Evolutionary conservation across 2,329 filamentous ascomycete species (phyloP), one percentile per base, ranked within the genome.

Genomic region (Xylaria sp.): DNA sequence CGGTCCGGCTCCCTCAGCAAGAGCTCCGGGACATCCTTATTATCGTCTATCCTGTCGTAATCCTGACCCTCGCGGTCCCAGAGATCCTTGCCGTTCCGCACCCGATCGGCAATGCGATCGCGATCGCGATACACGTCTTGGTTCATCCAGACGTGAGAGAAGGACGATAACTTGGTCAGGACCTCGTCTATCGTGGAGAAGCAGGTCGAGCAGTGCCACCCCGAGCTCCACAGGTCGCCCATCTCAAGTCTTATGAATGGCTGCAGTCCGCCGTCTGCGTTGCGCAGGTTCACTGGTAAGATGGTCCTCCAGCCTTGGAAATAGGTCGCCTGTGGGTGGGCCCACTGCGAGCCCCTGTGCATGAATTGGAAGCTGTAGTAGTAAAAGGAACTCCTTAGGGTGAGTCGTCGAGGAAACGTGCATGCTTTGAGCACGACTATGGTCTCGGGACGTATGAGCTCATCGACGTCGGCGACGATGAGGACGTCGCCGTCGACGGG

Each of bases 121-220:
- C 76, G 78, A 66, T 88, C 80, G 57, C 82, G 81, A 69, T 83
- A 88, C 65, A 79, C 74, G 10, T 82, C 79, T 20, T 80, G 80
- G 70, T 89, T 88, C 79, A 84, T 83, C 76, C 80, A 83, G 9
- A 76, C 77, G 73, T 89, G 87, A 20, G 85, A 87, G 76, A 88
- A 89, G 65, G 83, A 84, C 10, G 81, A 79, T 79, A 89, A 83
- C 76, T 89, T 89, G 70, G 81, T 83, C 53, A 86, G 77, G 71
- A 89, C 80, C 74, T 88, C 84, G 4, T 80, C 80, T 18, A 90
- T 77, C 0, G 85, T 89, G 20, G 81, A 78, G 74, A 89, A 89
- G 78, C 88, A 90, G 63, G 81, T 86, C 59, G 85, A 88, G 80
- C 88, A 90, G 76, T 90, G 87, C 88, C 88, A 90, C 43, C 69